Evolutionary conservation across 2,329 filamentous ascomycete species (phyloP).

Genomic region (Pyricularia pennisetigena): DNA sequence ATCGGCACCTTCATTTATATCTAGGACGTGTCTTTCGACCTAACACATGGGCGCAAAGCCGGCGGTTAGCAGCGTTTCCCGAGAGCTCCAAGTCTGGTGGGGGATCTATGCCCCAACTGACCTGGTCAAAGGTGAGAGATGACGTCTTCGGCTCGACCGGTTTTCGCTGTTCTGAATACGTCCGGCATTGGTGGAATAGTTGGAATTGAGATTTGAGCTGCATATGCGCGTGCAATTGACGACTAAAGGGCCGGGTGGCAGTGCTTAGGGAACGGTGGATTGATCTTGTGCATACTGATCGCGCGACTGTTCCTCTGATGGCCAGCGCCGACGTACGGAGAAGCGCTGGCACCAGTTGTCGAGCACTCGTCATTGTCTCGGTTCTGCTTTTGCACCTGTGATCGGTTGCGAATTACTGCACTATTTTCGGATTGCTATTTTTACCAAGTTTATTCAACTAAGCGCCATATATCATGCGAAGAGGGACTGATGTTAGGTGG

Average conservation of each 20-base stretch:
- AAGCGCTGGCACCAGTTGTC: background rate
- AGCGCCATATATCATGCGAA: no score
- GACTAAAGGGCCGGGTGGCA: background rate
- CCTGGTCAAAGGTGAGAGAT: background rate
- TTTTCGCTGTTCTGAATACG: background rate
- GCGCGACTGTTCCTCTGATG: background rate
- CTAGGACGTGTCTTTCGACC: slow-evolving; percentile 27
- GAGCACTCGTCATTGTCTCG: background rate
- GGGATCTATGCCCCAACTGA: background rate
- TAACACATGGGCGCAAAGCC: slow-evolving; percentile 12
- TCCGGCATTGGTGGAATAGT: background rate
- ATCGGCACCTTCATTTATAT: slow-evolving; percentile 10
- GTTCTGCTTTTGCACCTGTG: background rate
- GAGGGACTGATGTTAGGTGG: no score
- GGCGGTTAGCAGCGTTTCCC: background rate
- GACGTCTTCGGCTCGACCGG: background rate
- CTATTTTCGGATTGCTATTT: no score
- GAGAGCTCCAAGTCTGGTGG: background rate
- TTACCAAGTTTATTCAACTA: no score
- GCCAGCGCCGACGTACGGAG: background rate
- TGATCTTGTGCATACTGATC: background rate
- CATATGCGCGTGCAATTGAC: background rate
- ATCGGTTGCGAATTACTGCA: background rate
- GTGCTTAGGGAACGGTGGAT: background rate
- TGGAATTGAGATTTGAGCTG: background rate